Percentiles rank a stretch among this genome's conserved stretches.
Evolutionary conservation across 2,329 filamentous ascomycete species (phyloP).

Genomic region (Escovopsis sp.): DNA sequence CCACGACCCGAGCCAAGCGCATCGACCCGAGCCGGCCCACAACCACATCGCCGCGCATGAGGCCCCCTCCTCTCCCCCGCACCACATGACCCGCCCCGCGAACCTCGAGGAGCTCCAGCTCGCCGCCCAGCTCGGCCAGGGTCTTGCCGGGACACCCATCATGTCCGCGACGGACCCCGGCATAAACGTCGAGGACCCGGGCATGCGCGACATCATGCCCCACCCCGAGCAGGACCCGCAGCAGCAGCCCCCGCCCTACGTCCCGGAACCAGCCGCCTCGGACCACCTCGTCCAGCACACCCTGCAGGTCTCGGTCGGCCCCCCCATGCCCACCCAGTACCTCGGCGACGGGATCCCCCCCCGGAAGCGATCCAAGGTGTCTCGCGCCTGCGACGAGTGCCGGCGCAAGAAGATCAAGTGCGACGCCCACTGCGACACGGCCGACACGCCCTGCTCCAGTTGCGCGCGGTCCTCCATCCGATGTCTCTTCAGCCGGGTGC

Average conservation of each 20-base stretch:
- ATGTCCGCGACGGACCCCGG: constrained; percentile 31
- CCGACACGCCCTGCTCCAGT: constrained; percentile 62
- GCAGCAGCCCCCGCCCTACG: constrained; percentile 19
- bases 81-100: constrained; percentile 25
- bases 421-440: constrained; percentile 61
- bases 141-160: constrained; percentile 31
- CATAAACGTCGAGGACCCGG: constrained; percentile 27
- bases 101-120: constrained; percentile 42
- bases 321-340: constrained; percentile 22
- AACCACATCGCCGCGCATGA: constrained; percentile 19
- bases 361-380: constrained; percentile 71
- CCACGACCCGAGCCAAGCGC: constrained; percentile 14
- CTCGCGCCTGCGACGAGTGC: constrained; percentile 78
- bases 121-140: constrained; percentile 41
- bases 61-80: constrained; percentile 23
- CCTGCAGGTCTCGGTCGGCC: constrained; percentile 21
- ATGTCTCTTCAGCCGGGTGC: constrained; percentile 75
- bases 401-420: constrained; percentile 82
- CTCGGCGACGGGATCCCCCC: constrained; percentile 47
- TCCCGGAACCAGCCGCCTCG: constrained; percentile 21
- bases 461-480: constrained; percentile 61
- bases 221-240: constrained; percentile 25
- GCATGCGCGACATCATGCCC: constrained; percentile 28
- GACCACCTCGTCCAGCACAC: constrained; percentile 22
- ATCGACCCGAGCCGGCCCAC: constrained; percentile 15